Percentiles rank a stretch among this genome's conserved stretches.
Evolutionary conservation across 805 yeast species (phyloP).

Genomic region (Blastobotrys muscicola): DNA sequence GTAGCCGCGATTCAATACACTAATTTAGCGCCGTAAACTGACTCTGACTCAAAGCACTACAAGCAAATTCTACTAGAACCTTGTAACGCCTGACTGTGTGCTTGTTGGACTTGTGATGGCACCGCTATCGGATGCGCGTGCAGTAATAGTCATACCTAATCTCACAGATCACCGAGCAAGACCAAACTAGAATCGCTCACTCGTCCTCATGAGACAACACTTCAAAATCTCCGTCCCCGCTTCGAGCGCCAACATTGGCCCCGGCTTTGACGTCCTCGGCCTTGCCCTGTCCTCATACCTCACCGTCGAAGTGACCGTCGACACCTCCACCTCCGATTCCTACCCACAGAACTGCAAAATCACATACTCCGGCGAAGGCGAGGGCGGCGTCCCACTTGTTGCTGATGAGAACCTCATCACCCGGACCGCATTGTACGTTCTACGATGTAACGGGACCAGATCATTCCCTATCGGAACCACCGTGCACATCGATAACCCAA

Average conservation of each 20-base stretch:
- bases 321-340: slow-evolving; percentile 35
- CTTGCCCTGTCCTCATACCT: slow-evolving; percentile 73
- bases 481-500: slow-evolving; percentile 76
- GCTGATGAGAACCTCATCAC: slow-evolving; percentile 82
- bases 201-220: no score
- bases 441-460: slow-evolving; percentile 70
- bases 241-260: slow-evolving; percentile 96
- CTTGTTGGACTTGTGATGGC: no score
- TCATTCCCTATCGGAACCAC: slow-evolving; percentile 78
- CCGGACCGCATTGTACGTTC: slow-evolving; percentile 82
- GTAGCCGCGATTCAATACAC: no score
- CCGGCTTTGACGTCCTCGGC: slow-evolving; percentile 96
- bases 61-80: no score
- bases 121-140: not conserved
- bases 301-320: slow-evolving; percentile 59
- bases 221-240: slow-evolving; percentile 79
- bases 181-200: no score
- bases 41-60: no score
- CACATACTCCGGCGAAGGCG: slow-evolving; percentile 70
- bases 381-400: slow-evolving; percentile 64
- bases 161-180: not conserved
- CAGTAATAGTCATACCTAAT: not conserved
- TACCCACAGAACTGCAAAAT: slow-evolving; percentile 55
- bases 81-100: no score
- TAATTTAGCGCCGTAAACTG: no score